Conservation (phyloP, 192 early-diverging fungal genomes). For the Backusella sp. region DNA sequence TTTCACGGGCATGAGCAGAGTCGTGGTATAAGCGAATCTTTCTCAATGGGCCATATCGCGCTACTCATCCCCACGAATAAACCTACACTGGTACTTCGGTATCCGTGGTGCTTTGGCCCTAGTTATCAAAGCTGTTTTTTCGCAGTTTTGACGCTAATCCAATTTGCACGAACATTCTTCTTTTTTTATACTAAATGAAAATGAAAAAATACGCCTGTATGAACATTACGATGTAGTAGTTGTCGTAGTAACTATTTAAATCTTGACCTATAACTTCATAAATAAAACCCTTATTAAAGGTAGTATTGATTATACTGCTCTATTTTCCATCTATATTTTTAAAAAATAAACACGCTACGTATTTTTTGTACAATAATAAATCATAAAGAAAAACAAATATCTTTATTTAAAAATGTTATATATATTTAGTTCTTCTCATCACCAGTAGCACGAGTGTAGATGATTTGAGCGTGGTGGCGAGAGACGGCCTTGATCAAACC, state of each 20-base stretch:
- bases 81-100: not conserved
- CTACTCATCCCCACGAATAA: slow-evolving; percentile 14
- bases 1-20: slow-evolving; percentile 12
- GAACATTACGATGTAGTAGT: no score
- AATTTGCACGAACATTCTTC: slow-evolving; percentile 13
- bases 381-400: slow-evolving; percentile 8
- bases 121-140: slow-evolving; percentile 12
- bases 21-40: slow-evolving; percentile 20
- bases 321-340: not conserved
- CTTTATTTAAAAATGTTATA: not conserved
- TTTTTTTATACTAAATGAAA: not conserved
- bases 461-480: slow-evolving; percentile 88
- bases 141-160: slow-evolving; percentile 15
- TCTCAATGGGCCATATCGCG: slow-evolving; percentile 13
- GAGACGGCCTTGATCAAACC: slow-evolving; percentile 92
- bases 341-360: slow-evolving; percentile 8
- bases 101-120: slow-evolving; percentile 6
- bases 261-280: no score
- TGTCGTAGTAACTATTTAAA: no score
- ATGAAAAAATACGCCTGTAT: not conserved
- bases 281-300: no score
- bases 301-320: not conserved
- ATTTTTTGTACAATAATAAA: not conserved
- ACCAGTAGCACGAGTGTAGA: slow-evolving; percentile 61
- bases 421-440: slow-evolving; percentile 29